Evolutionary conservation across 805 yeast species (phyloP), one percentile per base, ranked within the genome.

Genomic region (Ogataea nonfermentans): DNA sequence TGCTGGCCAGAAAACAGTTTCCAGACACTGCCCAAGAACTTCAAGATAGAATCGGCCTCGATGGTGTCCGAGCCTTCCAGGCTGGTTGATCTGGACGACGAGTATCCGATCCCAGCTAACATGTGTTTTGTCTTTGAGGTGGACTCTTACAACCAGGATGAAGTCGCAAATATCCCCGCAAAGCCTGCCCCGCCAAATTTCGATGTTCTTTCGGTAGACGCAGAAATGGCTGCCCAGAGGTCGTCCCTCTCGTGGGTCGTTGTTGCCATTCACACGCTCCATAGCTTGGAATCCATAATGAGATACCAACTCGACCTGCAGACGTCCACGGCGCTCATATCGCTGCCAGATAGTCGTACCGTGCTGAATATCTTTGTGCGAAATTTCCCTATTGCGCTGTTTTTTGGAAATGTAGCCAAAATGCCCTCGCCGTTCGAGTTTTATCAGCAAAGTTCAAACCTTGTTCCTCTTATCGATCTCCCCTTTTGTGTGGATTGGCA

Each of bases 381-480:
- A 52, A 69, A 66, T 41, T 71, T 66, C 43, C 57, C 71, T 6
- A 59, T 66, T 7, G 56, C 65, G 4, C 46, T 73, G 4, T 58
- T 70, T 22, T 59, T 65, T 31, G 60, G 73, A 12, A 53, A 62
- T 2, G 52, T 49, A 13, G 42, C 53, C 3, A 51, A 54, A 1
- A 37, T 71, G 9, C 74, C 76, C 1, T 61, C 68, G 16, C 78
- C 79, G 4, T 71, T 64, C 43, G 59, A 62, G 3, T 58, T 60
- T 32, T 58, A 59, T 37, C 53, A 58, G 10, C 54, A 67, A 35
- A 59, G 61, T 23, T 44, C 2, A 46, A 48, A 16, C 34, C 48
- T 40, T 36, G 41, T 24, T 13, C 22, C 13, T 28, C 46, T 27
- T 22, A 41, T 24, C 34, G 47, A 16, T 9, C 15, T 32, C n/a